Evolutionary conservation across 2,329 filamentous ascomycete species (phyloP), one percentile per base, ranked within the genome.

Genomic region (Colletotrichum magnum): DNA sequence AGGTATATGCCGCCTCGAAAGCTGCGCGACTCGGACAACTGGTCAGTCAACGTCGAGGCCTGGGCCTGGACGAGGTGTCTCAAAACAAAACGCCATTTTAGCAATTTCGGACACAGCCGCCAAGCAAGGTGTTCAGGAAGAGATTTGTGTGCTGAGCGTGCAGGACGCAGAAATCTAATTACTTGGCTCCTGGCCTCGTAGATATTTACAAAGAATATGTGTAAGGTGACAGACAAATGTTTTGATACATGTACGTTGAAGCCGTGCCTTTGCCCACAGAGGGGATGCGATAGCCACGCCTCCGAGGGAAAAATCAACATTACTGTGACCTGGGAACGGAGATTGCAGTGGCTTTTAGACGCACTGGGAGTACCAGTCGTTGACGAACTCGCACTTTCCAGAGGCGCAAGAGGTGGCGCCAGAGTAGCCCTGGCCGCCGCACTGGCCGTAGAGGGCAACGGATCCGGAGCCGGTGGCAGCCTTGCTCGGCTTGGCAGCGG

Each of bases 391-490:
- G 59, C 73, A 74, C 32, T 53, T 74, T 48, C 73, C 71, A 9
- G 70, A 64, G 39, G 70, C 53, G 53, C 73, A 74, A 58, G 69
- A 64, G 15, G 70, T 74, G 26, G 69, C 60, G 16, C 73, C 73
- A 36, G 64, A 67, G 62, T 68, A 72, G 21, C 69, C 69, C 47
- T 69, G 26, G 18, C 73, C 73, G 62, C 73, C 73, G 59, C 81
- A 83, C 72, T 82, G 80, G n/a, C 75, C 79, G 69, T 75, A 83
- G 51, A 74, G 74, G 10, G 74, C 72, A 24, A 77, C 73, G 36
- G 64, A 70, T 58, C 73, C 73, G 26, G 71, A 67, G 61, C 26
- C 39, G 13, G 36, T 32, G 28, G 51, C 58, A 16, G 48, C 36
- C 59, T 54, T 2, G 12, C 48, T 36, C 7, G 58, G 6, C 51